Base-by-base conservation (phyloP, 345 rosid species). In the Laguncularia racemosa region DNA sequence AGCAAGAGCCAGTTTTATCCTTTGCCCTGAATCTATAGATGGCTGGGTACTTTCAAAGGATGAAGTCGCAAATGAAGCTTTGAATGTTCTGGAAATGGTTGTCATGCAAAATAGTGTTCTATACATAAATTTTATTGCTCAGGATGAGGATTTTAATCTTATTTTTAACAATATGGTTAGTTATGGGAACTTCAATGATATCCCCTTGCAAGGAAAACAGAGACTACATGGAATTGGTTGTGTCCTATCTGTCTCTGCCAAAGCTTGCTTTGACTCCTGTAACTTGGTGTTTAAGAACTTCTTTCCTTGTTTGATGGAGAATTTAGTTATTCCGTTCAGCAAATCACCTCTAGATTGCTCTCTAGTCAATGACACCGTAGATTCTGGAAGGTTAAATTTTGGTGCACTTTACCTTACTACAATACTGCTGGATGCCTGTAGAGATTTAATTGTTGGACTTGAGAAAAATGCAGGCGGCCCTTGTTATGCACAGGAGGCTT, bases 331-430 rank as follows among this genome's bases (percentile, higher is more conserved):
- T 66, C 66, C 75, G 16, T 68, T 66, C 48, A 61, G 66, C 56
- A 73, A 56, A 56, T 49, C 75, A 40, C 47, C 67, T 64, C 78
- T 53, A 48, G 56, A 62, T 66, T 63, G 33, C 66, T 65, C 60
- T 48, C 71, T 63, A 13, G 64, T 64, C 51, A 70, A 17, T 46
- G 63, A 68, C 45, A 59, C 47, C 49, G 60, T 59, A 23, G 63
- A 65, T 48, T 63, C 75, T n/a, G 71, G 63, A 56, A 72, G 66
- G 67, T 71, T 66, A 62, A 68, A 73, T 71, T 74, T 76, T 48
- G 97, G 91, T 61, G 82, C 84, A 65, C 76, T 85, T 66, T 83
- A 78, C 76, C 83, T 93, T 52, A 74, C 80, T 72, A 64, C 79
- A 33, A 78, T 78, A 65, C 84, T 93, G 64, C 89, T 89, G 64